A percentile compares a stretch with the other conserved stretches of the same genome.
Evolutionary conservation across 805 yeast genomes (phyloP).

Genomic region (Myxozyma mucilagina): DNA sequence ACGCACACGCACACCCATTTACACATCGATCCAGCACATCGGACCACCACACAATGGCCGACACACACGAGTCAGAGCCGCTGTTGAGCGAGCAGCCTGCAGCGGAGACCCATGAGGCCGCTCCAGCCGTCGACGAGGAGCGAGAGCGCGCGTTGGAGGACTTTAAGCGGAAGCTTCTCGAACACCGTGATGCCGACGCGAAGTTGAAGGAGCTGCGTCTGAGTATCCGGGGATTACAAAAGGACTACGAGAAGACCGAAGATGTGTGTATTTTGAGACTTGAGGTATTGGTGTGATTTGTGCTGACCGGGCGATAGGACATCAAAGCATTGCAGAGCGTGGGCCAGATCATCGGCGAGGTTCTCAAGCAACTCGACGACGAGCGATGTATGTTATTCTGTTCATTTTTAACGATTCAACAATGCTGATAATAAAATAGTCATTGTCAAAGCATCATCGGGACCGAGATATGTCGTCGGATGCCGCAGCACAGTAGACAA

Average conservation of each 20-base stretch:
- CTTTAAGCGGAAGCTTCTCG: slow-evolving; percentile 81
- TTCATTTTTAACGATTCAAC: not conserved
- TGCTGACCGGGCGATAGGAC: slow-evolving; percentile 46
- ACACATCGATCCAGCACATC: not conserved
- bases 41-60: slow-evolving; percentile 18
- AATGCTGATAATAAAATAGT: slow-evolving; percentile 35
- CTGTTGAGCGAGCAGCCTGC: slow-evolving; percentile 5
- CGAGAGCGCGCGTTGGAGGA: slow-evolving; percentile 74
- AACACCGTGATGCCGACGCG: slow-evolving; percentile 94
- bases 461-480: slow-evolving; percentile 97
- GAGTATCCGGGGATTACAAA: slow-evolving; percentile 79
- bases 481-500: slow-evolving; percentile 91
- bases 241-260: slow-evolving; percentile 87
- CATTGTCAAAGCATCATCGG: slow-evolving; percentile 94
- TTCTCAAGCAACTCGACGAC: slow-evolving; percentile 89
- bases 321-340: slow-evolving; percentile 95
- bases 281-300: not conserved
- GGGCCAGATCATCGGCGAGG: slow-evolving; percentile 97
- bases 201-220: slow-evolving; percentile 80
- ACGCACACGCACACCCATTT: not conserved
- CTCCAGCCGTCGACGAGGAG: slow-evolving; percentile 53
- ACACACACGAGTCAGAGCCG: slow-evolving; percentile 21
- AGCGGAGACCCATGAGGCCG: slow-evolving; percentile 1
- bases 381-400: slow-evolving; percentile 57
- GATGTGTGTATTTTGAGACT: slow-evolving; percentile 44